A percentile compares a stretch with the other conserved stretches of the same genome.
Evolutionary conservation across 305 asterid genomes (phyloP).

Genomic region (Fraxinus sp.): DNA sequence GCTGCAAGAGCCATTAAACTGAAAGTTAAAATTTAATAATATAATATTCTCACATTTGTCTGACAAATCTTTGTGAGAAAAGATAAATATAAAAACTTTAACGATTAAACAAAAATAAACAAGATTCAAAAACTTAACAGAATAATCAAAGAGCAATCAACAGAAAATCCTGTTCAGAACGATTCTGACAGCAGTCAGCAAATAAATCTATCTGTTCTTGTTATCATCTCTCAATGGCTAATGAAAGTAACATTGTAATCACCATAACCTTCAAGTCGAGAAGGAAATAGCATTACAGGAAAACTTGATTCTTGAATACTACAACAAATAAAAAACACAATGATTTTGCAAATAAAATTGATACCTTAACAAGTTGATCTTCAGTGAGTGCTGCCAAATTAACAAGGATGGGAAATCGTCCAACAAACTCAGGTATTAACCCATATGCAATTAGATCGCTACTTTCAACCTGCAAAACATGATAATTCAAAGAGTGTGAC

Average conservation of each 20-base stretch:
- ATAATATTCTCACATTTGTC: not conserved
- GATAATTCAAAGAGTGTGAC: not conserved
- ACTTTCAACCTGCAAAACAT: slow-evolving; percentile 75
- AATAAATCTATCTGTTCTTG: not conserved
- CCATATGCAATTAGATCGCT: slow-evolving; percentile 95
- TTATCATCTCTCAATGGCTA: slow-evolving; percentile 1
- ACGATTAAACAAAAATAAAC: not conserved
- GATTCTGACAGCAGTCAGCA: not conserved
- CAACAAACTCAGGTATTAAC: slow-evolving; percentile 93
- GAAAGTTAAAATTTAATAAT: not conserved
- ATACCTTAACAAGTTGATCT: slow-evolving; percentile 93
- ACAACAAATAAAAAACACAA: slow-evolving; percentile 5
- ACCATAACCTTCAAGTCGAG: slow-evolving; percentile 5
- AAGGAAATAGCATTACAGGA: not conserved
- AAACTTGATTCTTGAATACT: not conserved
- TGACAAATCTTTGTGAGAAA: not conserved
- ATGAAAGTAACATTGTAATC: not conserved
- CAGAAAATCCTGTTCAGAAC: not conserved
- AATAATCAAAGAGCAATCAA: not conserved
- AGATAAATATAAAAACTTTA: not conserved
- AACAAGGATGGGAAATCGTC: slow-evolving; percentile 90
- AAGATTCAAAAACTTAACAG: not conserved
- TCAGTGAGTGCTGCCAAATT: slow-evolving; percentile 89
- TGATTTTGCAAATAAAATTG: slow-evolving; percentile 10
- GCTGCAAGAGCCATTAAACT: not conserved